These are phyloP conservation scores for Amorphotheca resinae DNA, from an alignment of 495 filamentous ascomycete species.

Conservation along the genomic window DNA sequence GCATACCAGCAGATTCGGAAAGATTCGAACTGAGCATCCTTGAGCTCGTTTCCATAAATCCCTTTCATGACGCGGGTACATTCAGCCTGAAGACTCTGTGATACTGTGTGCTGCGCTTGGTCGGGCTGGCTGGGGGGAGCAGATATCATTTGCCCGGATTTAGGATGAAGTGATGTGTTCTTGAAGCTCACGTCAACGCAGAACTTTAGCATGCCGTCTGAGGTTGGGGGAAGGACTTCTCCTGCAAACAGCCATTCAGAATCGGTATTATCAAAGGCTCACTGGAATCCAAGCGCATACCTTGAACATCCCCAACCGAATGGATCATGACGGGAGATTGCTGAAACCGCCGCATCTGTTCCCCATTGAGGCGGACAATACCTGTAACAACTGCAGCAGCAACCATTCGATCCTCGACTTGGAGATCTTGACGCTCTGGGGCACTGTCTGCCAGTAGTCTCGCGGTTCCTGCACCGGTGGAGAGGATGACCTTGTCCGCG, in stretches of 20 bases:
- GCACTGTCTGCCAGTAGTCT: constrained; percentile 36
- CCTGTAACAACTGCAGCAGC: constrained; percentile 38
- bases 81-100: constrained; percentile 9
- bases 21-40: constrained; percentile 3
- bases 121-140: constrained; percentile 6
- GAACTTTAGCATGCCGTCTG: constrained; percentile 12
- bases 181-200: constrained; percentile 13
- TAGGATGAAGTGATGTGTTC: constrained; percentile 2
- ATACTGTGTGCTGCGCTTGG: constrained; percentile 4
- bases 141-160: constrained; percentile 11
- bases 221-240: constrained; percentile 10
- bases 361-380: background rate
- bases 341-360: constrained; percentile 19
- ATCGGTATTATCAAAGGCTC: background rate
- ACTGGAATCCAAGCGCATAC: background rate
- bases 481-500: constrained; percentile 39
- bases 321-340: constrained; percentile 20
- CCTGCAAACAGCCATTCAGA: constrained; percentile 1
- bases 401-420: constrained; percentile 37
- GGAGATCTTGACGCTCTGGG: constrained; percentile 31
- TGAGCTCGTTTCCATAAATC: constrained; percentile 11
- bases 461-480: constrained; percentile 46
- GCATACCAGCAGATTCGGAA: constrained; percentile 19
- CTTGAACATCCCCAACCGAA: constrained; percentile 1
- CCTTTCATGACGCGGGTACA: constrained; percentile 3